Percentiles rank a stretch among this genome's conserved stretches.
Conservation (phyloP, 208 protist species). For the Trypanosoma boissoni region DNA sequence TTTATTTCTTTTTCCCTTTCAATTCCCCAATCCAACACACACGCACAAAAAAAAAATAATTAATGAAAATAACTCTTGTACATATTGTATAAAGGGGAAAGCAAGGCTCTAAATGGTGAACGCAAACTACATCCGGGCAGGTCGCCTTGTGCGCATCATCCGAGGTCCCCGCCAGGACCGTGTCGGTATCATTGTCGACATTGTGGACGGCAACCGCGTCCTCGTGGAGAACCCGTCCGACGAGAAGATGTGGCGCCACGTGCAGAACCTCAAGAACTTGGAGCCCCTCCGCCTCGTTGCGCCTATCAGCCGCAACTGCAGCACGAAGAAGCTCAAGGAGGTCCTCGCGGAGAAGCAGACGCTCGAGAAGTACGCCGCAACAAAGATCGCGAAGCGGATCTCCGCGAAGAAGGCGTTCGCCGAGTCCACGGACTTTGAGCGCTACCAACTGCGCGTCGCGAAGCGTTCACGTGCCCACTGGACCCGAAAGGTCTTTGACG, state of each 20-base stretch:
- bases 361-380: constrained; percentile 85
- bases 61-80: too few species aligned
- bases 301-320: constrained; percentile 63
- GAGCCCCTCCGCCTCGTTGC: constrained; percentile 80
- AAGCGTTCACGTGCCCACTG: constrained; percentile 89
- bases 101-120: constrained; percentile 31
- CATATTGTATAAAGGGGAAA: too few species aligned
- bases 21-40: too few species aligned
- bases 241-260: constrained; percentile 89
- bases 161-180: constrained; percentile 40
- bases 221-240: constrained; percentile 89
- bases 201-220: constrained; percentile 88
- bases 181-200: constrained; percentile 73
- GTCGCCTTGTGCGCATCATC: constrained; percentile 50
- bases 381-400: constrained; percentile 72
- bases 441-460: constrained; percentile 90
- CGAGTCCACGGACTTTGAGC: constrained; percentile 86
- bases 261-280: constrained; percentile 88
- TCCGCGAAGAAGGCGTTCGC: constrained; percentile 82
- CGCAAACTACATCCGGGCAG: constrained; percentile 49
- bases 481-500: constrained; percentile 89
- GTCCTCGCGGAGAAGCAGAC: constrained; percentile 61
- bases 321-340: constrained; percentile 73
- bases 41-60: too few species aligned
- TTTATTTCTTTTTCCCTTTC: too few species aligned